Evolutionary conservation across 2,329 filamentous ascomycete species (phyloP).

Genomic region (Alternaria sp.): DNA sequence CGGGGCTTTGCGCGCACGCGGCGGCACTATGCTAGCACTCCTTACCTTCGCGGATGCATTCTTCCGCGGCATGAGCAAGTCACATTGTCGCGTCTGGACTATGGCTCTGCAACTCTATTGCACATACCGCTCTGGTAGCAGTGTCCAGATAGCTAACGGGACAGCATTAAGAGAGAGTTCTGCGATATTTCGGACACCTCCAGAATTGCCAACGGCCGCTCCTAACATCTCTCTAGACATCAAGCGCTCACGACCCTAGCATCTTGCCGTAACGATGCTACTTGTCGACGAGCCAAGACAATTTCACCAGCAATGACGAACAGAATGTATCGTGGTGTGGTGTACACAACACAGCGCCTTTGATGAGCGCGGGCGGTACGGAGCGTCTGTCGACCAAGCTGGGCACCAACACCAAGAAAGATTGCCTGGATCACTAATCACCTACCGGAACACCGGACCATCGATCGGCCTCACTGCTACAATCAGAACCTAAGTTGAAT

Average conservation of each 20-base stretch:
- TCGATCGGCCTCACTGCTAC: background rate
- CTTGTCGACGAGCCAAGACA: background rate
- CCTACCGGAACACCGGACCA: background rate
- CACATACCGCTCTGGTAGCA: background rate
- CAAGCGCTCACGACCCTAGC: accelerated
- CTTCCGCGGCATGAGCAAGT: background rate
- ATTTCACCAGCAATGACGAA: background rate
- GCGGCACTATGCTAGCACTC: background rate
- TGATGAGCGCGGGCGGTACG: background rate
- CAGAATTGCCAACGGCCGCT: no score
- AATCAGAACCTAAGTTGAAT: accelerated
- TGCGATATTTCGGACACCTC: background rate
- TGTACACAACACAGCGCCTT: background rate
- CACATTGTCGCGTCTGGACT: background rate
- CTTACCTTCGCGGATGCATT: background rate
- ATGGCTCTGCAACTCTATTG: background rate
- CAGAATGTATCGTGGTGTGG: background rate
- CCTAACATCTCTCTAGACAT: background rate
- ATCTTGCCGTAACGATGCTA: background rate
- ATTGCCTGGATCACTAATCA: background rate
- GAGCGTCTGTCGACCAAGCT: background rate
- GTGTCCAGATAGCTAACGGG: background rate
- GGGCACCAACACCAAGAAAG: accelerated
- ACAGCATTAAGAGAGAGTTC: background rate
- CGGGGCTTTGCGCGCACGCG: background rate